A percentile compares a stretch with the other conserved stretches of the same genome.
phyloP scores from a whole-genome alignment of 371 early-diverging fungal species.

The Basidiobolus meristosporus region DNA sequence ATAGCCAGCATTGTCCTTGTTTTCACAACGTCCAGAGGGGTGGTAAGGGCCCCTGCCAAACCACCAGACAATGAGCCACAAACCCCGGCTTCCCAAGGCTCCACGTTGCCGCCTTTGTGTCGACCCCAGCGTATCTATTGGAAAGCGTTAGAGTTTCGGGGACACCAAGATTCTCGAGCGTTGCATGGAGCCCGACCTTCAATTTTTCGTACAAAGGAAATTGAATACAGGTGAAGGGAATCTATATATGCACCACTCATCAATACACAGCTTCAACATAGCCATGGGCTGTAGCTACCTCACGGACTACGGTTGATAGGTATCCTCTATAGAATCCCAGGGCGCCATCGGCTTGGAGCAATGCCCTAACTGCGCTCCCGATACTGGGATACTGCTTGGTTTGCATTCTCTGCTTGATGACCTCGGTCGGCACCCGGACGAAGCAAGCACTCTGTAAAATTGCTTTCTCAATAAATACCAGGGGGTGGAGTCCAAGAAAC shows the following conservation, averaged over 20 bases:
- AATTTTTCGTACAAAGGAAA: constrained; percentile 88
- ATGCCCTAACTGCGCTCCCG: background rate
- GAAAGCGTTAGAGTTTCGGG: too few species aligned
- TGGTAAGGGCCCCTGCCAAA: constrained; percentile 71
- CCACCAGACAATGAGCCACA: constrained; percentile 86
- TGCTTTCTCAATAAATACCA: too few species aligned
- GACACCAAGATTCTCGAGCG: too few species aligned
- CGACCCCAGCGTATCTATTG: too few species aligned
- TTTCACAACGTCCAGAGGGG: constrained; percentile 86
- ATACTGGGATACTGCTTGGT: too few species aligned
- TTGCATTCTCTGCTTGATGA: constrained; percentile 90
- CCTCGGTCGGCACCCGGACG: constrained; percentile 88
- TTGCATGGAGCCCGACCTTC: too few species aligned
- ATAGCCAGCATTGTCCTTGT: constrained; percentile 72
- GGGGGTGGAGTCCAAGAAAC: too few species aligned
- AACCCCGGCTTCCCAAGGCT: constrained; percentile 69
- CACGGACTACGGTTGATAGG: constrained; percentile 72
- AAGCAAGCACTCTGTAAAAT: constrained; percentile 78
- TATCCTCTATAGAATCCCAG: constrained; percentile 85
- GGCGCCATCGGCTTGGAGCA: constrained; percentile 38
- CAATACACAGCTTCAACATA: background rate
- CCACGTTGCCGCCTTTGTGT: too few species aligned
- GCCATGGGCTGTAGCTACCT: constrained; percentile 14
- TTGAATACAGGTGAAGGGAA: constrained; percentile 91
- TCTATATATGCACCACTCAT: constrained; percentile 15